phyloP scores from a whole-genome alignment of 176 grass and related monocot genomes.

The Musa itinerans region DNA sequence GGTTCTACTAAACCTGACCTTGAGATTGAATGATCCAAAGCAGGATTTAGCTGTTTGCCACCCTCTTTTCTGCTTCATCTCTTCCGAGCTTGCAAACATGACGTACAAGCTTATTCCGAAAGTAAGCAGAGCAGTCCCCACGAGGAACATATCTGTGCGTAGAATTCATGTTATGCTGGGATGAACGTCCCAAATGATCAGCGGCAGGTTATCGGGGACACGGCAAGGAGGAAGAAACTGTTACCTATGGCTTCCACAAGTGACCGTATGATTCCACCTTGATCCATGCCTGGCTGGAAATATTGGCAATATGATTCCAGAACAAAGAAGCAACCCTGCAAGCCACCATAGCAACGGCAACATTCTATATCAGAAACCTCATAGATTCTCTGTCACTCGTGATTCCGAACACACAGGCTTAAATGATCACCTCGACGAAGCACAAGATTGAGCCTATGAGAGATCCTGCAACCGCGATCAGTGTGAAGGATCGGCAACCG shows the following conservation, averaged over 20 bases:
- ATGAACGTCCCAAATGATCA: not conserved
- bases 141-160: slow-evolving; percentile 73
- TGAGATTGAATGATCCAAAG: slow-evolving; percentile 41
- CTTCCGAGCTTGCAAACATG: slow-evolving; percentile 41
- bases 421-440: slow-evolving; percentile 48
- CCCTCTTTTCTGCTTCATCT: slow-evolving; percentile 24
- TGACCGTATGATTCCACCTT: slow-evolving; percentile 39
- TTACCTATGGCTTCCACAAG: slow-evolving; percentile 63
- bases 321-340: slow-evolving; percentile 63
- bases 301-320: slow-evolving; percentile 36
- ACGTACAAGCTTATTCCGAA: slow-evolving; percentile 69
- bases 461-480: slow-evolving; percentile 71
- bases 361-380: not conserved
- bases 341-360: not conserved
- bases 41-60: slow-evolving; percentile 24
- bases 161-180: not conserved
- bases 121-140: slow-evolving; percentile 73
- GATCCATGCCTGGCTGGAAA: slow-evolving; percentile 35
- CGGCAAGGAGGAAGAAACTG: not conserved
- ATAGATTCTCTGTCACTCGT: not conserved
- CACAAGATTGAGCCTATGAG: slow-evolving; percentile 73
- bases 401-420: not conserved
- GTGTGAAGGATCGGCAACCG: slow-evolving; percentile 51
- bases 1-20: slow-evolving; percentile 22
- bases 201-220: not conserved